Evolutionary conservation across 495 filamentous ascomycete genomes (phyloP), one percentile per base, ranked within the genome.

Genomic region (Melanomma pulvis-pyrius): DNA sequence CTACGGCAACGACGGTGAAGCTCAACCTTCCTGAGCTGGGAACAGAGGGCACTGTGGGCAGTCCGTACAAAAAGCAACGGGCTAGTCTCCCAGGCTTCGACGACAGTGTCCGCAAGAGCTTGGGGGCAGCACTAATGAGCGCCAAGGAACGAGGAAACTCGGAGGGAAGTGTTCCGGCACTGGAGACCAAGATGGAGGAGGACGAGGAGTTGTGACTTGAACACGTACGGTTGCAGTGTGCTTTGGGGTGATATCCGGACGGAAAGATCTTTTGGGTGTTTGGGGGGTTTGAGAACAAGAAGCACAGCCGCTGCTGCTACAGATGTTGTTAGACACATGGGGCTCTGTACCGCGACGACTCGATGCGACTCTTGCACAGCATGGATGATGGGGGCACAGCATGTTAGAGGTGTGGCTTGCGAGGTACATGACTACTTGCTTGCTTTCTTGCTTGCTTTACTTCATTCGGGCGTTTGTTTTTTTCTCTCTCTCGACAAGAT

Each of bases 51-150:
- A 81, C 85, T 25, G 74, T 93, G 22, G 91, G 89, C 21, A 93
- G 89, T 65, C 92, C 92, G 15, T 78, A 92, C 74, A 96, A 96
- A 79, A 93, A 91, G 75, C 88, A 91, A 22, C 81, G 92, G 19
- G 86, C 87, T 4, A 91, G 88, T 74, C 79, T 93, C 29, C 84
- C 87, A 29, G 84, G 81, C 28, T 76, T 83, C 19, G 86, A 87
- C 63, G 83, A 86, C 26, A 49, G 57, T 39, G 56, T 62, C 7
- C 61, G 68, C 19, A 72, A 67, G 61, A 71, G 61, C 21, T 25
- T 71, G 24, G 63, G 61, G 1, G 46, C 60, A 8, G 48, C 61
- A 13, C 58, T 70, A 15, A 29, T 64, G 15, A 47, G 30, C 9
- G 29, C 39, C 4, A 69, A 65, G 30, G 67, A 65, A 41, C 2